Evolutionary conservation across 208 protist genomes (phyloP), one percentile per base, ranked within the genome.

Genomic region (Trypanosoma scelopori): DNA sequence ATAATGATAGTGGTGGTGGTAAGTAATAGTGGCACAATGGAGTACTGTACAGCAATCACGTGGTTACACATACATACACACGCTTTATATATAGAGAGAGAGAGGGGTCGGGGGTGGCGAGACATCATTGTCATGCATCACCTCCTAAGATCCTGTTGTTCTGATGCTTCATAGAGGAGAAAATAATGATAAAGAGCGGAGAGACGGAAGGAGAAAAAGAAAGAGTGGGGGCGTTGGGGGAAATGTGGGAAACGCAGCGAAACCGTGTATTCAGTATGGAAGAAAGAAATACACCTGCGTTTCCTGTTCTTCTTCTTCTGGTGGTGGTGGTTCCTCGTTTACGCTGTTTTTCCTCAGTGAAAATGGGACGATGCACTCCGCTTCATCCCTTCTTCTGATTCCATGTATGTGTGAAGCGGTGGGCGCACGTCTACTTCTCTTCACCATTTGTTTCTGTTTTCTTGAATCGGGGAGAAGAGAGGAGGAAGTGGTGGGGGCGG

Each of bases 381-480:
- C 16, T 18, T 42, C n/a, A 3, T 35, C 30, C 25, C 35, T 51
- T 39, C 64, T 53, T 45, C 50, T 65, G 18, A 12, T 39, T 65
- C 58, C 9, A 58, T 58, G 39, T 22, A 59, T 9, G 9, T 37
- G 32, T 37, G 32, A 3, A 9, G 3, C 32, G 32, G 3, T 37
- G 5, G 5, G 32, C 9, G 9, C 32, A 37, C 32, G 32, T 37
- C 52, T 39, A 28, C 32, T 57, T 20, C 35, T 45, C 58, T 69
- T 50, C n/a, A n/a, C n/a, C n/a, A n/a, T 28, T 37, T 28, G 30
- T 39, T 51, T 65, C 43, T 61, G 39, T 70, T 70, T 64, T 51
- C 48, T 71, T 58, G 20, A 22, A 47, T 13, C 7, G 13, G 15
- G n/a, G 7, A 52, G 3, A 52, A 15, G n/a, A 9, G 15, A 25